Evolutionary conservation across 2,329 filamentous ascomycete genomes (phyloP).

Genomic region (Colletotrichum brevisporum): DNA sequence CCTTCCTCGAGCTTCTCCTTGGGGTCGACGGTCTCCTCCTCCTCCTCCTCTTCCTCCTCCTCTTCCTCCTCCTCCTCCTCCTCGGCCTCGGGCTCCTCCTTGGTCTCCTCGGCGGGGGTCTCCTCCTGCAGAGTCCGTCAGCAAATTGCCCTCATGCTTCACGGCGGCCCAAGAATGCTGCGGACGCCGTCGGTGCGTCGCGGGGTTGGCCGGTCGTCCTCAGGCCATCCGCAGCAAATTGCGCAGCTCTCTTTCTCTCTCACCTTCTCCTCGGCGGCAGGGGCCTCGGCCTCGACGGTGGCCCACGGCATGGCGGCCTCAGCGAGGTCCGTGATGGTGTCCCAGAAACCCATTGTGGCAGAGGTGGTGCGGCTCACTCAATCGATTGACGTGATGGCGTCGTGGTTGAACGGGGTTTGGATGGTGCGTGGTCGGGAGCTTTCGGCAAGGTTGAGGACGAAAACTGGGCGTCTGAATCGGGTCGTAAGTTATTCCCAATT

Average conservation of each 20-base stretch:
- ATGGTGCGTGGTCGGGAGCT: slow-evolving; percentile 57
- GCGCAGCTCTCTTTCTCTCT: slow-evolving; percentile 44
- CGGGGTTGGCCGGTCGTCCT: background rate
- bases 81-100: slow-evolving; percentile 62
- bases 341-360: slow-evolving; percentile 76
- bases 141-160: background rate
- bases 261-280: slow-evolving; percentile 76
- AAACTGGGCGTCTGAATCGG: slow-evolving; percentile 50
- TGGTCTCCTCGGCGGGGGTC: slow-evolving; percentile 50
- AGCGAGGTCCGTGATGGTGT: slow-evolving; percentile 74
- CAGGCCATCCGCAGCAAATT: slow-evolving; percentile 31
- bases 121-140: slow-evolving; percentile 50
- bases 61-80: slow-evolving; percentile 72
- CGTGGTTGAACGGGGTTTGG: slow-evolving; percentile 37
- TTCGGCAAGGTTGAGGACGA: slow-evolving; percentile 48
- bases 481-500: slow-evolving; percentile 65
- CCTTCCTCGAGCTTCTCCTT: slow-evolving; percentile 94
- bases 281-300: slow-evolving; percentile 76
- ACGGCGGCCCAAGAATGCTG: background rate
- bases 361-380: slow-evolving; percentile 53
- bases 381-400: slow-evolving; percentile 41
- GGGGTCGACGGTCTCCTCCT: slow-evolving; percentile 85
- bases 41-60: slow-evolving; percentile 82
- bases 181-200: background rate
- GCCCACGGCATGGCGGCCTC: slow-evolving; percentile 77